Evolutionary conservation across 1,284 basidiomycete genomes (phyloP).

Genomic region (Somion occarium): DNA sequence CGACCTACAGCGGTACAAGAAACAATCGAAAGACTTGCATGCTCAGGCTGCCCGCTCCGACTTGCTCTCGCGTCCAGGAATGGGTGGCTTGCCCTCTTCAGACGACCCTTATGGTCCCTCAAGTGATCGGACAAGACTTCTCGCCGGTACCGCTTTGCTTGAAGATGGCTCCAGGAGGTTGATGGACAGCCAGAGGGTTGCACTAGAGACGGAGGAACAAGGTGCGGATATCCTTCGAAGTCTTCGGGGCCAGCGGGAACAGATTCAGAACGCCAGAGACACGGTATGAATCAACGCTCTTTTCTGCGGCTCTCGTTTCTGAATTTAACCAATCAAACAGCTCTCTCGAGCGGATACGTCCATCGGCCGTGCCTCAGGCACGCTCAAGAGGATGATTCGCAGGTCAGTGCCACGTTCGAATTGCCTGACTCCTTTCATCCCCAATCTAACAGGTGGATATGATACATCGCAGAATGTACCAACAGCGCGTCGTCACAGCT

Average conservation of each 20-base stretch:
- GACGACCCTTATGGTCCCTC: conserved; percentile 74
- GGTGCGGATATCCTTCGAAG: conserved; percentile 91
- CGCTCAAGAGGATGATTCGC: conserved; percentile 74
- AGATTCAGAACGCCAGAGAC: conserved; percentile 91
- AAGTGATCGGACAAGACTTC: conserved; percentile 67
- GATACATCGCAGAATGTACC: conserved; percentile 65
- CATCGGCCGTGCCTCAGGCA: conserved; percentile 70
- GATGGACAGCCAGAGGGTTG: conserved; percentile 88
- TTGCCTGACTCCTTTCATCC: neutral
- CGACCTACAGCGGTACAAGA: conserved; percentile 75
- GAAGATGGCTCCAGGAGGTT: conserved; percentile 80
- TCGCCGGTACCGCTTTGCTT: conserved; percentile 70
- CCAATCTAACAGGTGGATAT: conserved; percentile 32
- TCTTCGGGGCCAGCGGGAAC: conserved; percentile 86
- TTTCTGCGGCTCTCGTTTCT: conserved; percentile 8
- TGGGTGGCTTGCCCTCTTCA: conserved; percentile 45
- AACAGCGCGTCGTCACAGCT: conserved; percentile 68
- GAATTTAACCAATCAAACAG: conserved; percentile 28
- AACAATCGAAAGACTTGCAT: conserved; percentile 64
- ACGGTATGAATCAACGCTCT: conserved; percentile 49
- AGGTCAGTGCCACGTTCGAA: conserved; percentile 42
- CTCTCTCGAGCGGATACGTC: conserved; percentile 65
- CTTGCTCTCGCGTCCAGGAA: conserved; percentile 47
- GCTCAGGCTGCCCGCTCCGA: conserved; percentile 54
- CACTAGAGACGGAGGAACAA: conserved; percentile 94